Evolutionary conservation across 1,284 basidiomycete species (phyloP).

Genomic region (Nidula niveotomentosa): DNA sequence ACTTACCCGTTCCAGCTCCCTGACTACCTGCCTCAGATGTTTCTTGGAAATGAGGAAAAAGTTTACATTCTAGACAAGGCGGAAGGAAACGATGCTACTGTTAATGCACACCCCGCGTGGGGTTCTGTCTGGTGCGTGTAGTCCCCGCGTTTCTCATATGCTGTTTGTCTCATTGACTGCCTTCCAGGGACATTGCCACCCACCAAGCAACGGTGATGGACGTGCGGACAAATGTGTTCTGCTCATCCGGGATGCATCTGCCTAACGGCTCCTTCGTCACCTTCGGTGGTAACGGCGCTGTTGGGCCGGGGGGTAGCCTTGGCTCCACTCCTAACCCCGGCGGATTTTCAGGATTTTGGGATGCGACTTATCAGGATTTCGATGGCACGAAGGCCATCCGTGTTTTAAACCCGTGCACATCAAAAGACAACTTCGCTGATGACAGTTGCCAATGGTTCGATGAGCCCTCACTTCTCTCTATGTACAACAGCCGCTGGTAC

Average conservation of each 20-base stretch:
- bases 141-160: neutral
- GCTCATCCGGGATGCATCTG: slow-evolving; percentile 72
- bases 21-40: slow-evolving; percentile 40
- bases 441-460: slow-evolving; percentile 79
- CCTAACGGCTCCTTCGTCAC: slow-evolving; percentile 65
- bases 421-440: slow-evolving; percentile 46
- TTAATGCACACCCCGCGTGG: slow-evolving; percentile 58
- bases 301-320: slow-evolving; percentile 70
- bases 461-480: slow-evolving; percentile 61
- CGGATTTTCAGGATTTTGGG: slow-evolving; percentile 49
- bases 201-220: slow-evolving; percentile 62
- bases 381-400: slow-evolving; percentile 71
- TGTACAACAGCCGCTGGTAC: slow-evolving; percentile 86
- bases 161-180: neutral
- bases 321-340: slow-evolving; percentile 47
- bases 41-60: slow-evolving; percentile 55
- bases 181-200: slow-evolving; percentile 47
- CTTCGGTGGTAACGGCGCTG: slow-evolving; percentile 76
- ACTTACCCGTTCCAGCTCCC: neutral
- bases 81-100: slow-evolving; percentile 56
- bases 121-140: slow-evolving; percentile 42
- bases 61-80: slow-evolving; percentile 62
- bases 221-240: slow-evolving; percentile 81
- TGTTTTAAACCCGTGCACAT: slow-evolving; percentile 73
- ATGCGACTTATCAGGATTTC: slow-evolving; percentile 62